Evolutionary conservation across 2,329 filamentous ascomycete genomes (phyloP), one percentile per base, ranked within the genome.

Genomic region (Chaetomiaceae sp.): DNA sequence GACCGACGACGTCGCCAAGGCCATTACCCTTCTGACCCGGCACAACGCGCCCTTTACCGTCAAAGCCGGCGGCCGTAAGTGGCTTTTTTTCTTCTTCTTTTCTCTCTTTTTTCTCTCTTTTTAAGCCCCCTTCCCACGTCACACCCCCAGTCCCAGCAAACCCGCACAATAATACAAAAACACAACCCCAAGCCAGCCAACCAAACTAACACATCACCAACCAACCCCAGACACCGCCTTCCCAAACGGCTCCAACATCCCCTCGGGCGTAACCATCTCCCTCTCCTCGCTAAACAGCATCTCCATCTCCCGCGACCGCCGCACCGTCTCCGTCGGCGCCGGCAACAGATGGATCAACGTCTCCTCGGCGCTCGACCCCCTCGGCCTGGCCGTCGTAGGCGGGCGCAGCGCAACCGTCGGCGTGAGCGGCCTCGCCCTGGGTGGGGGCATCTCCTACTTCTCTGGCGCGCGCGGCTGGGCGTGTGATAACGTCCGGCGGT

Each of bases 361-460:
- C 0, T 75, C 72, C 34, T 47, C 55, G 1, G 53, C 48, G 3
- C 65, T 77, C 0, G 73, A 75, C 14, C 59, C 63, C 5, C 55
- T 69, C 23, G 66, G 66, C 1, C 58, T 74, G 13, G 63, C 68
- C 1, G 72, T 73, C 3, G 65, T 69, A 0, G 75, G 74, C 0
- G 74, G 73, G 1, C 67, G 76, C 14, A 65, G 68, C 12, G 63
- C 68, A 0, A 61, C 62, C 5, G 69, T 75, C 9, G 73, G 73
- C 13, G 72, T 76, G 1, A 65, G 68, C 4, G 75, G 74, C 2
- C 64, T 75, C 21, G 57, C 70, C 4, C 67, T 76, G 0, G 73
- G 73, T 6, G 73, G 76, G 23, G 77, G 77, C 10, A 70, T 77
- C 20, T 74, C 73, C 1, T 78, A 69, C 63, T 73, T 76, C 57